Base-by-base conservation (phyloP, 192 early-diverging fungal genomes). In the Entomortierella parvispora region DNA sequence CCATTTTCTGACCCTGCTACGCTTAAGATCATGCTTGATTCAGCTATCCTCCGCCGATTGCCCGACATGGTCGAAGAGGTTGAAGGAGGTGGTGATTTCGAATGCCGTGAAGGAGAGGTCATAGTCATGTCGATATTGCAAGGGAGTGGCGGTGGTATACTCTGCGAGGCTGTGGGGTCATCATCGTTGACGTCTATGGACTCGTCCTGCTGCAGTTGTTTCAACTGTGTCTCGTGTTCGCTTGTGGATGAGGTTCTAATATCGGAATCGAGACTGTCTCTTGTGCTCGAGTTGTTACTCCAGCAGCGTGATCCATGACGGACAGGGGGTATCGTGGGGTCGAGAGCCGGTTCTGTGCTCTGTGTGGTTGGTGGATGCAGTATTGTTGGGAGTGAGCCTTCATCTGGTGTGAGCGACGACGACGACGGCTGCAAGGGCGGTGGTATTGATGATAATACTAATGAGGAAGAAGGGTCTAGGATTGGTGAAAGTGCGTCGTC, bases 11-110 rank as follows among this genome's bases (percentile, higher is more conserved):
- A 22, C 18, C 69, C 69, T 37, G 45, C 37, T 12, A n/a, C 52
- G 22, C 52, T 54, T 37, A 71, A 54, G 37, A 76, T 68, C 71
- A 76, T 76, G 58, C 71, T 76, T 8, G 71, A 76, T 44, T 67
- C 69, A 37, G 69, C 69, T 22, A 71, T 71, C 45, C 40, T 71
- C 51, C 69, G 69, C 48, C 60, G 54, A 1, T 32, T 43, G 8
- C 61, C 69, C 3, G 46, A 50, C 25, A 58, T 47, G 17, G 54
- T 44, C 12, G 71, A 60, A 40, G 71, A 66, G 1, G 71, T 62
- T n/a, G 69, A 71, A 15, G 34, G 49, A 4, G 71, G 71, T 31
- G 59, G 65, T 37, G 65, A 76, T 58, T 68, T 68, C 46, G 37
- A 42, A 22, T 76, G 46, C 40, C 58, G 64, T 34, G 46, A 37